A percentile compares a stretch with the other conserved stretches of the same genome.
These are phyloP conservation scores for Rhodotorula paludigena DNA, from an alignment of 768 basidiomycete genomes.

Conservation along the genomic window DNA sequence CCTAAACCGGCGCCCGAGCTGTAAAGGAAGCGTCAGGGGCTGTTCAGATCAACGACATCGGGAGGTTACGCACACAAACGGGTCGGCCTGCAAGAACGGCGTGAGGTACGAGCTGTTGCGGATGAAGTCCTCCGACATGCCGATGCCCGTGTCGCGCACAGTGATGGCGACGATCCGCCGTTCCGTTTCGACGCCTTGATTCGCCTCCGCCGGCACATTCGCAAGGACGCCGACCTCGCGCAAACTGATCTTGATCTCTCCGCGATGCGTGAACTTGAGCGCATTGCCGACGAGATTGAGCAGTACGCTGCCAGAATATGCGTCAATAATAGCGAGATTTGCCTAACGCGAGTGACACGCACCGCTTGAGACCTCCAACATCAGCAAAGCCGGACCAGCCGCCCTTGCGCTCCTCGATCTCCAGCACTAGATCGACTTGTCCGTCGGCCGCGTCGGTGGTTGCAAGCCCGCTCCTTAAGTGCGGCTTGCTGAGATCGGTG, in stretches of 20 bases:
- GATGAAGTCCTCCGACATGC: constrained; percentile 24
- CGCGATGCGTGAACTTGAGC: constrained; percentile 20
- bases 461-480: too few relatives aligned
- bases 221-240: constrained; percentile 10
- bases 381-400: constrained; percentile 19
- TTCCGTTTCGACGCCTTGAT: too few relatives aligned
- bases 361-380: constrained; percentile 18
- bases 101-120: background rate
- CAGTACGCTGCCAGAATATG: background rate
- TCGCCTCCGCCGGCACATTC: too few relatives aligned
- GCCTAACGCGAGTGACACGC: background rate
- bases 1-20: constrained; percentile 22
- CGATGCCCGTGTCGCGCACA: constrained; percentile 22
- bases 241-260: constrained; percentile 20
- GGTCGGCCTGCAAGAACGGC: constrained; percentile 23
- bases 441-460: too few relatives aligned
- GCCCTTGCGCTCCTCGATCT: constrained; percentile 14
- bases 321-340: too few relatives aligned
- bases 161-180: constrained; percentile 8
- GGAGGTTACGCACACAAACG: constrained; percentile 12
- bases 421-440: constrained; percentile 22
- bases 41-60: too few relatives aligned
- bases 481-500: constrained; percentile 2
- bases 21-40: too few relatives aligned
- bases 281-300: constrained; percentile 26